Percentiles rank a stretch among this genome's conserved stretches.
Evolutionary conservation across 139 green algal species (phyloP).

Genomic region (Tetradesmus obliquus): DNA sequence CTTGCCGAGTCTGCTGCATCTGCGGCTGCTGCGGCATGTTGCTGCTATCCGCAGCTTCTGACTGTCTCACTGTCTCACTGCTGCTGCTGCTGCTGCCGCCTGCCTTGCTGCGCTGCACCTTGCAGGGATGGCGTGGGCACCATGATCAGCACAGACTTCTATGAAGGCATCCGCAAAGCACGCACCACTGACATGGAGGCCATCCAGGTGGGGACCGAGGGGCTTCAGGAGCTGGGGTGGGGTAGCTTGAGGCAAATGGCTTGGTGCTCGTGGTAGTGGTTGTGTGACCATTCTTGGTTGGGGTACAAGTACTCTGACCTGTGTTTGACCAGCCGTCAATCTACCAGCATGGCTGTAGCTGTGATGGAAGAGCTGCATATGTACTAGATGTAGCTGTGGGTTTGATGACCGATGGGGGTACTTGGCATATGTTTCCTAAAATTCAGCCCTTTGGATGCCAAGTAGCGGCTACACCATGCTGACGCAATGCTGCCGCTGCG

Average conservation of each 20-base stretch:
- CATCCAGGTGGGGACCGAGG: slow-evolving; percentile 46
- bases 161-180: slow-evolving; percentile 92
- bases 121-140: slow-evolving; percentile 87
- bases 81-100: background rate
- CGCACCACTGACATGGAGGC: slow-evolving; percentile 65
- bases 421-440: too few relatives aligned
- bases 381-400: too few relatives aligned
- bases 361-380: too few relatives aligned
- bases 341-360: too few relatives aligned
- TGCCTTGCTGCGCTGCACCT: background rate
- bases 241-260: too few relatives aligned
- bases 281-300: too few relatives aligned
- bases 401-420: too few relatives aligned
- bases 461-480: background rate
- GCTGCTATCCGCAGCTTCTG: background rate
- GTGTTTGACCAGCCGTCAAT: too few relatives aligned
- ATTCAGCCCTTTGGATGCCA: too few relatives aligned
- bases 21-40: background rate
- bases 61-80: too few relatives aligned
- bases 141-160: slow-evolving; percentile 96
- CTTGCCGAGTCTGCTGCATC: background rate
- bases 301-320: too few relatives aligned
- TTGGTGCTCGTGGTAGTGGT: too few relatives aligned
- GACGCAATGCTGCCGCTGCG: background rate
- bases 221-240: background rate